Conservation (phyloP, 208 protist genomes). For the Angomonas ambiguus region DNA sequence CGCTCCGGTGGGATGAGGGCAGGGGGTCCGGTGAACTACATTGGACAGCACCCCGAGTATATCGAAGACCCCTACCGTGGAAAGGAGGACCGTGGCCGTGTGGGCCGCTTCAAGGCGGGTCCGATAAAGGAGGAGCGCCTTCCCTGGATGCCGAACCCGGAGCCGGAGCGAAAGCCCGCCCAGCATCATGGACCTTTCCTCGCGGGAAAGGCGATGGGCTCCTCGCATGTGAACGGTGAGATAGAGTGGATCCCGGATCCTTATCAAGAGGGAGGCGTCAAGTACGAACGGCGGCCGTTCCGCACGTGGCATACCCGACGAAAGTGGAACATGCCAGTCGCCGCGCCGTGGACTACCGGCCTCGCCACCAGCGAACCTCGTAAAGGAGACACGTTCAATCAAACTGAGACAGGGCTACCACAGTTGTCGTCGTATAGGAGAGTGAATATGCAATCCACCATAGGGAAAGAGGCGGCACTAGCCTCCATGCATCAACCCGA, state of each 20-base stretch:
- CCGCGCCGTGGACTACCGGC: slow-evolving; percentile 80
- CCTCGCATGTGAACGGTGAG: slow-evolving; percentile 51
- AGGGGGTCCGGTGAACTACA: slow-evolving; percentile 58
- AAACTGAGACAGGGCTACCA: slow-evolving; percentile 54
- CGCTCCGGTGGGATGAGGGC: slow-evolving; percentile 58
- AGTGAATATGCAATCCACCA: slow-evolving; percentile 65
- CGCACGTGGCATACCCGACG: slow-evolving; percentile 86
- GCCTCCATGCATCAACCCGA: slow-evolving; percentile 33
- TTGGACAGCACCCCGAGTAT: slow-evolving; percentile 72
- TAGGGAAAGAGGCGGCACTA: slow-evolving; percentile 72
- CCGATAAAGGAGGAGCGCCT: slow-evolving; percentile 53
- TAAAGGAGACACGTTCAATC: slow-evolving; percentile 49
- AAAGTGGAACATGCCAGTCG: slow-evolving; percentile 85
- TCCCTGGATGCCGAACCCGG: slow-evolving; percentile 81
- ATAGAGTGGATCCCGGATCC: slow-evolving; percentile 86
- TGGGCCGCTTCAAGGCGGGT: slow-evolving; percentile 73
- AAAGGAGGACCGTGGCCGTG: slow-evolving; percentile 63
- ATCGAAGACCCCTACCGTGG: slow-evolving; percentile 78
- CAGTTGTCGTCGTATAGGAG: slow-evolving; percentile 47
- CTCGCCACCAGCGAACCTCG: slow-evolving; percentile 72
- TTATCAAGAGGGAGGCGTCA: slow-evolving; percentile 56
- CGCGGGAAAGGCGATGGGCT: slow-evolving; percentile 59
- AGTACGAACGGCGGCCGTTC: slow-evolving; percentile 59
- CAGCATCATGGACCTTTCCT: slow-evolving; percentile 62
- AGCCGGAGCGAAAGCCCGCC: slow-evolving; percentile 42